Base-by-base conservation (phyloP, 352 stramenopile species). In the Phytophthora tubulina region DNA sequence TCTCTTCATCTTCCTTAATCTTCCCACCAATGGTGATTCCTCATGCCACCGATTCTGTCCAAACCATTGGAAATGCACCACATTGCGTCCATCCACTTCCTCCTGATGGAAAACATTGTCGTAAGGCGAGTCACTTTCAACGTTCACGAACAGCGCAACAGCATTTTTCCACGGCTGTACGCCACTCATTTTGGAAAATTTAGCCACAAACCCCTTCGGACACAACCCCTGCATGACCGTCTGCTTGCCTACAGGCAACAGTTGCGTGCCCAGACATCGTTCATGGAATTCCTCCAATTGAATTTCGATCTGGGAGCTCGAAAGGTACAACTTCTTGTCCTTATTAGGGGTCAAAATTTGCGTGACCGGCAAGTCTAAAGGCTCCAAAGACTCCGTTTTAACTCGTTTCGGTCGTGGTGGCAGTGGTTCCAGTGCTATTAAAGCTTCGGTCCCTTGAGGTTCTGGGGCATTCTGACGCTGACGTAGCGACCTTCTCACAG, bases 51-150 rank as follows among this genome's bases (percentile, higher is more conserved):
- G 63, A 9, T 50, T 67, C 55, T 82, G 79, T 13, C 74, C 82
- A 41, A 89, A 89, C 85, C 85, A 91, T 33, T 79, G 73, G 63
- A 93, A 90, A 70, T 86, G 70, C 10, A 93, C 79, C 0, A 52
- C 53, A 21, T 8, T 41, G 0, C 30, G 15, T 38, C 39, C 67
- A 21, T 70, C 63, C 2, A 50, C 46, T 4, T 59, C 49, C n/a
- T 73, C 62, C 4, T 89, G 53, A 35, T 74, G 73, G 64, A 91
- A 91, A 27, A 74, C 59, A 30, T 87, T 89, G 33, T 86, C 72
- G 64, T 91, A 90, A 8, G 8, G 31, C 6, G 58, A 67, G 13
- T 51, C 48, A 17, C 41, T 62, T 10, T 83, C 69, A 3, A 86
- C 70, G 30, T 91, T 90, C 11, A 91, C 75, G 54, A 91, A 91